phyloP scores from a whole-genome alignment of 192 early-diverging fungal genomes.

The Umbelopsis sp. region DNA sequence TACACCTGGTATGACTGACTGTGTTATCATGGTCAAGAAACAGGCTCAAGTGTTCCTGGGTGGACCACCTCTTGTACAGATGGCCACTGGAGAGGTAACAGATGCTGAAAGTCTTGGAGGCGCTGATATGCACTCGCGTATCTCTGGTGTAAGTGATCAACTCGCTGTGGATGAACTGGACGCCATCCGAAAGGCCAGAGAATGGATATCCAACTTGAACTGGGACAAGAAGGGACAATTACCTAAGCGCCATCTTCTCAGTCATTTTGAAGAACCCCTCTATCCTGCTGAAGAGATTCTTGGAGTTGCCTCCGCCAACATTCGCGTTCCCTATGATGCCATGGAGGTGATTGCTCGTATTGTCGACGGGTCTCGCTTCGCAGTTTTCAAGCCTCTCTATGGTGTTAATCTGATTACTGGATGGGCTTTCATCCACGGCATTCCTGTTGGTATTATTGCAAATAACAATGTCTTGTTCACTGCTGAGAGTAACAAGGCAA shows the following conservation, averaged over 20 bases:
- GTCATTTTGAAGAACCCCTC: slow-evolving; percentile 57
- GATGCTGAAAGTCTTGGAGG: slow-evolving; percentile 68
- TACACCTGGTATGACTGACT: slow-evolving; percentile 66
- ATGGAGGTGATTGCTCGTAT: slow-evolving; percentile 66
- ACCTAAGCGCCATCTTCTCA: slow-evolving; percentile 45
- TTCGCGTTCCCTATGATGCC: slow-evolving; percentile 65
- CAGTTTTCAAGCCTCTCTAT: slow-evolving; percentile 66
- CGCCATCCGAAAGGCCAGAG: slow-evolving; percentile 64
- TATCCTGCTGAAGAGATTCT: slow-evolving; percentile 62
- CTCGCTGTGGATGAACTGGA: slow-evolving; percentile 62
- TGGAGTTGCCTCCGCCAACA: slow-evolving; percentile 66
- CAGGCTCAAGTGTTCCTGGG: slow-evolving; percentile 70
- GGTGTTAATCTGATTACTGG: slow-evolving; percentile 64
- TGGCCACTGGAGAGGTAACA: slow-evolving; percentile 68
- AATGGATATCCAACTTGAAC: slow-evolving; percentile 59
- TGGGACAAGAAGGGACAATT: slow-evolving; percentile 56
- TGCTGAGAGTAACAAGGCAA: slow-evolving; percentile 67
- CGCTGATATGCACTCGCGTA: slow-evolving; percentile 70
- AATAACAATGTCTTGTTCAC: slow-evolving; percentile 67
- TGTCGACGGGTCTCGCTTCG: slow-evolving; percentile 68
- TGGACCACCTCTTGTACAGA: slow-evolving; percentile 67
- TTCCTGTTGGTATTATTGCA: slow-evolving; percentile 67
- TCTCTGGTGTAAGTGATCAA: slow-evolving; percentile 65
- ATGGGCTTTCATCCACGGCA: slow-evolving; percentile 66
- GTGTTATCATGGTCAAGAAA: slow-evolving; percentile 68